Conservation (phyloP, 345 rosid genomes). For the Citrus trifoliata region DNA sequence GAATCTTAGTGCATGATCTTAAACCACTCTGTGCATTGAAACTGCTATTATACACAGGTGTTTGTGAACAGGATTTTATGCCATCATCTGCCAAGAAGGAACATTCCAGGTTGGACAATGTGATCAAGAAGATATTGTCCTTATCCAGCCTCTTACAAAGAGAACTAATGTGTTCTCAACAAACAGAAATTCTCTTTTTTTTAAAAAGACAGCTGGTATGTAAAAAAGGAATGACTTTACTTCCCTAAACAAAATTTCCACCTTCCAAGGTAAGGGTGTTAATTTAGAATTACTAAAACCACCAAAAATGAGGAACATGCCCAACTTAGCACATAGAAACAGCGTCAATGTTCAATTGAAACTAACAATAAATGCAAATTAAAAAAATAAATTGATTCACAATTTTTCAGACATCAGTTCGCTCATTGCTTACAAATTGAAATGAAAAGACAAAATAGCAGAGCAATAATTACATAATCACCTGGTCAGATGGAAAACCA, state of each 20-base stretch:
- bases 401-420: neutral
- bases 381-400: neutral
- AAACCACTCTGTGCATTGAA: neutral
- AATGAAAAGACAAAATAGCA: neutral
- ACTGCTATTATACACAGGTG: neutral
- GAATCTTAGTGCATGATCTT: neutral
- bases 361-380: neutral
- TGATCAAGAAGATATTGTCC: neutral
- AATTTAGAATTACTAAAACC: neutral
- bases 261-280: neutral
- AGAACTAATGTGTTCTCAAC: neutral
- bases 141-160: neutral
- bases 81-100: neutral
- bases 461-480: neutral
- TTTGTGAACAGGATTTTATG: neutral
- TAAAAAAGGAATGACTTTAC: neutral
- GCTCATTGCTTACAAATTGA: neutral
- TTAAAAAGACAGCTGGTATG: neutral
- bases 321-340: neutral
- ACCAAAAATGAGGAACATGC: neutral
- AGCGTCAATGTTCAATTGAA: neutral
- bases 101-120: neutral
- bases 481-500: neutral
- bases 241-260: neutral
- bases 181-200: neutral